phyloP scores from a whole-genome alignment of 441 rosid genomes.

The Brassica hybrid region DNA sequence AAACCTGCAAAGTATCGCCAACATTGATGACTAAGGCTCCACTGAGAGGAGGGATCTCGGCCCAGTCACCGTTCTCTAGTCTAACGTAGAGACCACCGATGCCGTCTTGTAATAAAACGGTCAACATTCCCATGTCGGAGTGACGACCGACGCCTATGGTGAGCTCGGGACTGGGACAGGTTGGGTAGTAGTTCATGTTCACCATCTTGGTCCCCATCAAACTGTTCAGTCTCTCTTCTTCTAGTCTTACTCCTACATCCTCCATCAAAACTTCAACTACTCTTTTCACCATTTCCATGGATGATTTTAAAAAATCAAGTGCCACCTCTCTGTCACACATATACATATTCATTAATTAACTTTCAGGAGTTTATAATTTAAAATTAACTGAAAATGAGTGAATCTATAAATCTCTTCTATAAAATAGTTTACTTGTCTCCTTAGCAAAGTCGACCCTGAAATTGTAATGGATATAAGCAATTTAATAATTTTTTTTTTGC shows the following conservation, averaged over 20 bases:
- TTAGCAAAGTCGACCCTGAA: not conserved
- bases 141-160: conserved; percentile 70
- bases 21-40: conserved; percentile 66
- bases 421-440: not conserved
- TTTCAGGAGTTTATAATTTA: not conserved
- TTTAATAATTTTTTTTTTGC: too few relatives aligned
- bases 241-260: conserved; percentile 51
- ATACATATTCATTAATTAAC: not conserved
- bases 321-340: conserved; percentile 49
- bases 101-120: conserved; percentile 61
- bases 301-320: conserved; percentile 50
- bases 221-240: conserved; percentile 49
- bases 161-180: conserved; percentile 63
- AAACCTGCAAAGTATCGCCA: conserved; percentile 65
- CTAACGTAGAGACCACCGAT: conserved; percentile 70
- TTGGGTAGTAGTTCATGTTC: conserved; percentile 70
- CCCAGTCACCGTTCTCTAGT: conserved; percentile 53
- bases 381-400: not conserved
- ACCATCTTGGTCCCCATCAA: conserved; percentile 53
- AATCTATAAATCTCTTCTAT: not conserved
- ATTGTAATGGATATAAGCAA: too few relatives aligned
- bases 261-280: conserved; percentile 46
- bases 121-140: conserved; percentile 59
- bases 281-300: conserved; percentile 52
- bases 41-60: conserved; percentile 55